Evolutionary conservation across 1,284 basidiomycete species (phyloP).

Genomic region (Fomes fomentarius): DNA sequence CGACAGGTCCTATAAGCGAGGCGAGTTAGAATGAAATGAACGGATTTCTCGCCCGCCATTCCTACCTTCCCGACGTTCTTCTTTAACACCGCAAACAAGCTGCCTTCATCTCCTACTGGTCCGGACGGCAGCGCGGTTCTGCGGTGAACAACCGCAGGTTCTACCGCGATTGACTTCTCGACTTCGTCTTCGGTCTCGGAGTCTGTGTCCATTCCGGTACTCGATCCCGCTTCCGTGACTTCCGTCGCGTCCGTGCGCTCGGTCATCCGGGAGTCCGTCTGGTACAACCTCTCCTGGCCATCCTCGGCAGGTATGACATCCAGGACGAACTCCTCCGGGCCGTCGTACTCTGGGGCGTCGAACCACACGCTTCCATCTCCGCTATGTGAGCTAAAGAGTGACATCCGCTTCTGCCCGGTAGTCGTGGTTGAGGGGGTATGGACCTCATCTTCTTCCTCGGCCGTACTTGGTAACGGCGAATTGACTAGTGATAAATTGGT

Average conservation of each 20-base stretch:
- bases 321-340: constrained; percentile 72
- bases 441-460: constrained; percentile 50
- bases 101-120: constrained; percentile 83
- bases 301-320: constrained; percentile 52
- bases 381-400: constrained; percentile 57
- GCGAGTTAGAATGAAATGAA: neutral
- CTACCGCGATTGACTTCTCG: constrained; percentile 17
- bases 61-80: constrained; percentile 91
- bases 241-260: constrained; percentile 33
- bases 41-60: neutral
- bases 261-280: constrained; percentile 40
- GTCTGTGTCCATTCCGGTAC: constrained; percentile 27
- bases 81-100: constrained; percentile 84
- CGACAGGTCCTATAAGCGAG: constrained; percentile 69
- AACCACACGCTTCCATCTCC: constrained; percentile 69
- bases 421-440: constrained; percentile 35
- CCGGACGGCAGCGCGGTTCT: constrained; percentile 69
- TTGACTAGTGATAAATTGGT: constrained; percentile 34
- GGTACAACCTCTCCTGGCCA: constrained; percentile 38
- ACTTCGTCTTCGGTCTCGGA: constrained; percentile 28
- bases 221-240: constrained; percentile 18
- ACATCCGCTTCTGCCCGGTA: constrained; percentile 49
- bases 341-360: constrained; percentile 63
- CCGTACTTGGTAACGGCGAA: constrained; percentile 49
- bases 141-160: constrained; percentile 41